Conservation (phyloP, 352 stramenopile genomes). For the Albugo laibachii region DNA sequence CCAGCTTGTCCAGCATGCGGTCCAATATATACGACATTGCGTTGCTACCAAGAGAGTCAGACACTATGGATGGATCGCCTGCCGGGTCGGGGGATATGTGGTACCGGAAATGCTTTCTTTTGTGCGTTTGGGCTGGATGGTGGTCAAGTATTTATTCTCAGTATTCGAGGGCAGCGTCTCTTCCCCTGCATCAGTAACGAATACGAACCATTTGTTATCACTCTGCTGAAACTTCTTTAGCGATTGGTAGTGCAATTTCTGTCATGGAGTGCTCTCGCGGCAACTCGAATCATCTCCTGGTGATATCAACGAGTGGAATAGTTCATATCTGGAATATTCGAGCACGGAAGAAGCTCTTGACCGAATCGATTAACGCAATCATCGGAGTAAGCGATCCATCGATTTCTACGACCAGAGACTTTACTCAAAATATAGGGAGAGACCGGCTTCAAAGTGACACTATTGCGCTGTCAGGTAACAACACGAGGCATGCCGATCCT, state of each 20-base stretch:
- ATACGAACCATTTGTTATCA: not conserved
- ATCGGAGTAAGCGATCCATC: constrained; percentile 12
- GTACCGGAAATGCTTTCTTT: constrained; percentile 39
- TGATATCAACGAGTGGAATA: constrained; percentile 34
- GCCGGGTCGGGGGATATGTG: constrained; percentile 28
- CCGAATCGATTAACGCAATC: constrained; percentile 38
- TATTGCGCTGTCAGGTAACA: constrained; percentile 54
- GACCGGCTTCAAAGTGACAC: constrained; percentile 21
- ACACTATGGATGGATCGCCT: constrained; percentile 70
- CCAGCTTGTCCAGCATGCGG: constrained; percentile 18
- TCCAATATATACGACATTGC: constrained; percentile 47
- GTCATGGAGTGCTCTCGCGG: constrained; percentile 47
- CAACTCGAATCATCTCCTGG: constrained; percentile 43
- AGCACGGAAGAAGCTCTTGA: constrained; percentile 22
- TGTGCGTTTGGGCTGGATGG: constrained; percentile 37
- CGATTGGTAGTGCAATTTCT: constrained; percentile 34
- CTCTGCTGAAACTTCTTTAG: constrained; percentile 10
- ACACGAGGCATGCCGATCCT: constrained; percentile 51
- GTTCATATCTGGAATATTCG: constrained; percentile 60
- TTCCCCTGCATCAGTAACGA: constrained; percentile 60
- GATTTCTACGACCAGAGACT: not conserved
- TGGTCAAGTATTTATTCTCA: constrained; percentile 50
- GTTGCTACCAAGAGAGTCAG: constrained; percentile 26
- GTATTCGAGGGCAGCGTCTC: constrained; percentile 30
- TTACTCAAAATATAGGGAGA: not conserved